Percentiles rank a stretch among this genome's conserved stretches.
Conservation (phyloP, 805 yeast genomes). For the Scheffersomyces coipomensis region DNA sequence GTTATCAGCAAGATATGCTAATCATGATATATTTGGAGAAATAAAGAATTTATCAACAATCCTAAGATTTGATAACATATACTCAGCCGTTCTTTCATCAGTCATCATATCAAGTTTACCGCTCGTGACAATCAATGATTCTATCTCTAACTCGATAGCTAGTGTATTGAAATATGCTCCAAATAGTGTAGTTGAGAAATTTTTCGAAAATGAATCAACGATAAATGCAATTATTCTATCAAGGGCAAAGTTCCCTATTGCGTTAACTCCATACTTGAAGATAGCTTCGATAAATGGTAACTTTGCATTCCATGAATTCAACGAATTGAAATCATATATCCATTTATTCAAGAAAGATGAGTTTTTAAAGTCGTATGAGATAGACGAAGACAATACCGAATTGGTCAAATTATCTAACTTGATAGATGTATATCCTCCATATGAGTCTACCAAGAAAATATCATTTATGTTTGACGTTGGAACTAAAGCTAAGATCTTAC, state of each 20-base stretch:
- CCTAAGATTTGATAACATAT: slow-evolving; percentile 49
- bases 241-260: slow-evolving; percentile 72
- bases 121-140: slow-evolving; percentile 45
- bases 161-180: slow-evolving; percentile 46
- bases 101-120: slow-evolving; percentile 48
- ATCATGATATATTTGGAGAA: slow-evolving; percentile 44
- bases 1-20: slow-evolving; percentile 39
- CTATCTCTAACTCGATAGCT: slow-evolving; percentile 41
- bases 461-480: slow-evolving; percentile 45
- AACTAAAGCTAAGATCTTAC: slow-evolving; percentile 71
- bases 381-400: slow-evolving; percentile 54
- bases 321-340: slow-evolving; percentile 61
- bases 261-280: slow-evolving; percentile 59
- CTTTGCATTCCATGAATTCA: slow-evolving; percentile 64
- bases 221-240: slow-evolving; percentile 49
- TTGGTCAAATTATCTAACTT: slow-evolving; percentile 48
- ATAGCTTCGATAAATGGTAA: slow-evolving; percentile 62
- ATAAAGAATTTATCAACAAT: slow-evolving; percentile 40
- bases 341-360: slow-evolving; percentile 39
- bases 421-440: slow-evolving; percentile 56
- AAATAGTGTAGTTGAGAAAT: slow-evolving; percentile 38
- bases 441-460: slow-evolving; percentile 46
- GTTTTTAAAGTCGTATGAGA: slow-evolving; percentile 38
- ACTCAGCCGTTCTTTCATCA: slow-evolving; percentile 48
- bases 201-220: slow-evolving; percentile 46